A percentile compares a stretch with the other conserved stretches of the same genome.
phyloP scores from a whole-genome alignment of 129 eudicot species.

The Chrysanthemum makinoi region DNA sequence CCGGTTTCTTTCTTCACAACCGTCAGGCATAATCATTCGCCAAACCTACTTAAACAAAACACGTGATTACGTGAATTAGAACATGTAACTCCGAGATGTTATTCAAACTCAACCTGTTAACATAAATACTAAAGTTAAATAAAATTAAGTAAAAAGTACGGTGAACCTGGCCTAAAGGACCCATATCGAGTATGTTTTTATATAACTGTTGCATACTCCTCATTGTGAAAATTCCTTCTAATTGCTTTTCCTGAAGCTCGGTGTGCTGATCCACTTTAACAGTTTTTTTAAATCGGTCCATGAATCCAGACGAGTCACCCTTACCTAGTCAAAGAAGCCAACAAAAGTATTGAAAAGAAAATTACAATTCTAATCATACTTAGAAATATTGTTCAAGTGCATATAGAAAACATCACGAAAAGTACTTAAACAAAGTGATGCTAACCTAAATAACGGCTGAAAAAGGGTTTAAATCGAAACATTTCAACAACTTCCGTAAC shows the following conservation, averaged over 20 bases:
- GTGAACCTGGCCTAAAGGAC: conserved; percentile 79
- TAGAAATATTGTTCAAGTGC: not conserved
- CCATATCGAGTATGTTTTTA: conserved; percentile 77
- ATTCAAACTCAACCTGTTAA: not conserved
- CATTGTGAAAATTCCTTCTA: conserved; percentile 74
- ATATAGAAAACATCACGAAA: not conserved
- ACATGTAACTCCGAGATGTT: not conserved
- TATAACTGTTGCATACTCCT: conserved; percentile 80
- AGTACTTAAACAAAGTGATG: not conserved
- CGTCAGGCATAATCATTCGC: conserved; percentile 97
- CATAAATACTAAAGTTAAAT: too few relatives aligned
- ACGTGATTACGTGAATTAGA: not conserved
- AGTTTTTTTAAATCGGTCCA: conserved; percentile 92
- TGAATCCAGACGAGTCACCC: conserved; percentile 91
- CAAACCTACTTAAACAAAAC: conserved; percentile 50
- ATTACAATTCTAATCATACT: not conserved
- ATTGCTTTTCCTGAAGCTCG: conserved; percentile 83
- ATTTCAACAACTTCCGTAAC: conserved; percentile 84
- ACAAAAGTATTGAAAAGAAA: not conserved
- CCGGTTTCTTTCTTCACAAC: conserved; percentile 88
- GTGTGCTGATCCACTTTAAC: conserved; percentile 92
- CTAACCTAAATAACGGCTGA: conserved; percentile 88
- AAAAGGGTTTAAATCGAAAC: conserved; percentile 92
- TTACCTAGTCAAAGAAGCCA: conserved; percentile 50
- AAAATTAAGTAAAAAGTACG: conserved; percentile 3